phyloP scores from a whole-genome alignment of 176 grass and related monocot species.

The Sorghum bicolor region Sorghum_bicolor_NCBIv3 NC_012877.2:60482001-60482500 shows the following conservation, averaged over 20 bases:
- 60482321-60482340: not conserved
- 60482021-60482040: not conserved
- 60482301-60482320: not conserved
- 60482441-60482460: not conserved
- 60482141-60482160: not conserved
- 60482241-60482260: not conserved
- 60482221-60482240: not conserved
- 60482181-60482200: not conserved
- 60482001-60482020: not conserved
- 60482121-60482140: not conserved
- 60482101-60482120: not conserved
- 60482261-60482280: not conserved
- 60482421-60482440: not conserved
- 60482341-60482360: not conserved
- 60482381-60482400: not conserved
- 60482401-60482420: not conserved
- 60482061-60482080: not conserved
- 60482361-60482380: not conserved
- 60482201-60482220: not conserved
- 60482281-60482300: not conserved
- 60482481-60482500: not conserved
- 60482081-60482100: not conserved
- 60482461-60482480: not conserved
- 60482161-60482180: not conserved
- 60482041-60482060: not conserved